A percentile compares a stretch with the other conserved stretches of the same genome.
These are phyloP conservation scores for Massospora cicadina DNA, from an alignment of 371 early-diverging fungal species.

Conservation along the genomic window DNA sequence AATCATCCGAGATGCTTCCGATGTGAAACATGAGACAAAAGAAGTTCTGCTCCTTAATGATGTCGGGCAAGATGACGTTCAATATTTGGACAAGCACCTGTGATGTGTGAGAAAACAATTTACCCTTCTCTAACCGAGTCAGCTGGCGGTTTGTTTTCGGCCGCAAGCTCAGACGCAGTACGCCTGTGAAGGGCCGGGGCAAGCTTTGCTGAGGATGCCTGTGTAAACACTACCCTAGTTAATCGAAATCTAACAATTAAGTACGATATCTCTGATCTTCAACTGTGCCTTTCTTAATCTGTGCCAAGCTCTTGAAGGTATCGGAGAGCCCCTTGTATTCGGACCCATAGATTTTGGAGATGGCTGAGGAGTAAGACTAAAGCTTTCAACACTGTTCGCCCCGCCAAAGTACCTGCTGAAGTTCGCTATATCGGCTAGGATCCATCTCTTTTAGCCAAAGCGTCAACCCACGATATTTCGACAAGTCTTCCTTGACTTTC, in stretches of 20 bases:
- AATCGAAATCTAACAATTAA: not conserved
- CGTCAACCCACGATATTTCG: conserved; percentile 64
- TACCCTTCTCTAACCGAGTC: conserved; percentile 5
- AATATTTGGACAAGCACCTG: conserved; percentile 32
- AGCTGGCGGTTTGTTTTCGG: conserved; percentile 12
- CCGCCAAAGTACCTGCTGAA: conserved; percentile 43
- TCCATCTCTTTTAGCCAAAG: conserved; percentile 88
- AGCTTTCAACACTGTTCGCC: not conserved
- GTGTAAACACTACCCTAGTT: not conserved
- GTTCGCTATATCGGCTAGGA: conserved; percentile 61
- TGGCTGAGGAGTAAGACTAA: conserved; percentile 6
- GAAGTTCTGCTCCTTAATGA: conserved; percentile 62
- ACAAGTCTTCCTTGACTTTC: conserved; percentile 48
- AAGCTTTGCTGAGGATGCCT: not conserved
- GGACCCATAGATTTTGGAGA: conserved; percentile 3
- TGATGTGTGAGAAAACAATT: not conserved
- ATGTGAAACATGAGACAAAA: conserved; percentile 59
- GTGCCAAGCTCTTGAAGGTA: conserved; percentile 6
- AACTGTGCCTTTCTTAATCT: not conserved
- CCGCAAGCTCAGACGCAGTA: conserved; percentile 5
- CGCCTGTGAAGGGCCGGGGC: conserved; percentile 8
- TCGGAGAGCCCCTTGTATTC: conserved; percentile 5
- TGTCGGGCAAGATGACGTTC: conserved; percentile 22
- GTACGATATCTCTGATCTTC: conserved; percentile 9
- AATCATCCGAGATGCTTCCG: not conserved